These are phyloP conservation scores for Triadica sebifera DNA, from an alignment of 345 rosid species.

Conservation along the genomic window DNA sequence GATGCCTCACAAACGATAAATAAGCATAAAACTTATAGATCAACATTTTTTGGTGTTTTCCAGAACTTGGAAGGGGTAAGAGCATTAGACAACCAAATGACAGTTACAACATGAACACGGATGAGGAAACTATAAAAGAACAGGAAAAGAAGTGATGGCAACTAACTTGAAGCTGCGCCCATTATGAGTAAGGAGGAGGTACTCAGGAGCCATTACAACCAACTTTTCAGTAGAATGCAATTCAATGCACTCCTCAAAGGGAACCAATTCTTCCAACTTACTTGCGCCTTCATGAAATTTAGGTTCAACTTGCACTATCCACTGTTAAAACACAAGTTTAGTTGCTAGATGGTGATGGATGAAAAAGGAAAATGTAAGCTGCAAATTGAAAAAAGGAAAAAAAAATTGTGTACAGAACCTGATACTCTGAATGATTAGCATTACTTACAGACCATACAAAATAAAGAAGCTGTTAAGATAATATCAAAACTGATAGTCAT, in stretches of 20 bases:
- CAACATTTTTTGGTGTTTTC: background rate
- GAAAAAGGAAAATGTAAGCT: constrained; percentile 8
- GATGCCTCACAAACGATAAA: background rate
- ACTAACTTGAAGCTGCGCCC: constrained; percentile 97
- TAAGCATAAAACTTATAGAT: background rate
- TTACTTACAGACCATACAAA: too few relatives aligned
- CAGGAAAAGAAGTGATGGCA: constrained; percentile 24
- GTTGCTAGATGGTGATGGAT: constrained; percentile 18
- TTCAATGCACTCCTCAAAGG: constrained; percentile 89
- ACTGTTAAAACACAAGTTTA: constrained; percentile 48
- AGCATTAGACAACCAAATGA: background rate
- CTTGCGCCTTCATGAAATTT: constrained; percentile 94
- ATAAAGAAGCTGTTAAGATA: too few relatives aligned
- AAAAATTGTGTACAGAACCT: too few relatives aligned
- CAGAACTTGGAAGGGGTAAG: background rate
- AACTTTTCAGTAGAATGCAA: constrained; percentile 65
- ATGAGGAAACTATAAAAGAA: background rate
- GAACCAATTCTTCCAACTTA: constrained; percentile 85
- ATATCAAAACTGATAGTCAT: too few relatives aligned
- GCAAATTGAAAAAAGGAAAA: background rate
- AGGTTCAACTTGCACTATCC: constrained; percentile 90
- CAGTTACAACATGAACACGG: background rate
- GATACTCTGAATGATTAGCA: too few relatives aligned
- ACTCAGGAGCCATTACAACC: constrained; percentile 78
- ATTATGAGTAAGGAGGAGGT: constrained; percentile 82